Percentiles rank a stretch among this genome's conserved stretches.
Evolutionary conservation across 768 basidiomycete species (phyloP).

Genomic region (Boletus rubroflammeus): DNA sequence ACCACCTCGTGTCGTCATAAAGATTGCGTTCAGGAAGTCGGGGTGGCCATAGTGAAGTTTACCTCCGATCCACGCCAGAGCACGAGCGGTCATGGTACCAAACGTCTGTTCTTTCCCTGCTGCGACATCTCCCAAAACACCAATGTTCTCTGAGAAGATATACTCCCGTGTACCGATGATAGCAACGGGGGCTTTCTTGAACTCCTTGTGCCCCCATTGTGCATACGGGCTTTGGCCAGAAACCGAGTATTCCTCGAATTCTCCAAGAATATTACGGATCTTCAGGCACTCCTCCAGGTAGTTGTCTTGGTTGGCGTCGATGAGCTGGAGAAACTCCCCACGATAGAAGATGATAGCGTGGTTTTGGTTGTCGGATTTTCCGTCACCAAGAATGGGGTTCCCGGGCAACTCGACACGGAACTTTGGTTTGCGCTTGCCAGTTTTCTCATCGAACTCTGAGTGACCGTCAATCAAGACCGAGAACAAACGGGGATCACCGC

Average conservation of each 20-base stretch:
- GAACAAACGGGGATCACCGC: constrained; percentile 85
- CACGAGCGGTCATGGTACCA: constrained; percentile 95
- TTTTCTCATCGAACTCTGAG: constrained; percentile 87
- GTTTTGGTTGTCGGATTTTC: constrained; percentile 99
- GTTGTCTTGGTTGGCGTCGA: constrained; percentile 99
- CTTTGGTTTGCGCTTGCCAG: constrained; percentile 90
- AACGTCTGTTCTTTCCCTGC: constrained; percentile 99
- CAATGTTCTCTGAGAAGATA: constrained; percentile 99
- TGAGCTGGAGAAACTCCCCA: constrained; percentile 97
- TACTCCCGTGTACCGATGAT: constrained; percentile 99
- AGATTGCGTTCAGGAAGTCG: constrained; percentile 96
- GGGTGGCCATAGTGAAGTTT: constrained; percentile 99
- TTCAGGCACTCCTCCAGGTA: constrained; percentile 99
- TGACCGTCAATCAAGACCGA: constrained; percentile 96
- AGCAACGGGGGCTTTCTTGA: constrained; percentile 85
- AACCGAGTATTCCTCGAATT: constrained; percentile 92
- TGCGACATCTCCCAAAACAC: constrained; percentile 97
- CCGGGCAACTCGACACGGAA: constrained; percentile 97
- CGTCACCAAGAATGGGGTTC: constrained; percentile 98
- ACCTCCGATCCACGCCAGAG: constrained; percentile 95
- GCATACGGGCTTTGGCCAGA: constrained; percentile 95
- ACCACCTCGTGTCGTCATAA: constrained; percentile 98
- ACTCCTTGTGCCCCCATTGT: constrained; percentile 93
- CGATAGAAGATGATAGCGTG: constrained; percentile 99
- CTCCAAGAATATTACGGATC: constrained; percentile 95